Evolutionary conservation across 768 basidiomycete genomes (phyloP), one percentile per base, ranked within the genome.

Genomic region (Leccinellum albellum): DNA sequence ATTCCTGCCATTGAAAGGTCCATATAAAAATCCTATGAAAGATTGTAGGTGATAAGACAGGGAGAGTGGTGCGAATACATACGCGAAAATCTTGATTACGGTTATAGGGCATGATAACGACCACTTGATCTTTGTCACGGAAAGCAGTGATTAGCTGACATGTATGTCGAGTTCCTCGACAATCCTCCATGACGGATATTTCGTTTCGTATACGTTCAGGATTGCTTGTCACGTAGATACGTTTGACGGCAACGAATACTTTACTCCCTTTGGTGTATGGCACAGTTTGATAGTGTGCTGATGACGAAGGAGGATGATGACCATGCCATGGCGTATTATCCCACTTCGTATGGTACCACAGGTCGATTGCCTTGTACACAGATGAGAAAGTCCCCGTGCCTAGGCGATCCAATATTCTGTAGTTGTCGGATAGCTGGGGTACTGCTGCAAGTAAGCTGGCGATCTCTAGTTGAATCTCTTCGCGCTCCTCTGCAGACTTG

Each of bases 321-420:
- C 87, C 87, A 31, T 83, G 83, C 91, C 91, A 93, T 13, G 83
- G 77, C 5, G 71, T 62, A 64, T 93, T 91, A 70, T 90, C 81
- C 86, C 85, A 91, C 52, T 89, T 88, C 50, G 79, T 74, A 63
- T 91, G 83, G 65, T 89, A 83, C 56, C 79, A 74, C 15, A 89
- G 65, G 71, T 99, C 97, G 61, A 95, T 72, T 0, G 95, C 97
- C 66, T 98, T 97, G 81, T 98, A 99, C n/a, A 99, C 97, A 10
- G 94, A 94, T 0, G 96, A 98, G 75, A 99, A 99, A 1, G 96
- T 99, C 15, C 96, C 96, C 53, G 95, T 98, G 14, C 97, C 97
- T 1, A 99, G 82, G 1, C 95, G 83, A 74, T 98, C 96, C 33
- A 98, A 71, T 33, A 98, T 77, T 50, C 76, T 81, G 77, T 96